Base-by-base conservation (phyloP, 2,329 filamentous ascomycete genomes). In the Pyricularia sp. region DNA sequence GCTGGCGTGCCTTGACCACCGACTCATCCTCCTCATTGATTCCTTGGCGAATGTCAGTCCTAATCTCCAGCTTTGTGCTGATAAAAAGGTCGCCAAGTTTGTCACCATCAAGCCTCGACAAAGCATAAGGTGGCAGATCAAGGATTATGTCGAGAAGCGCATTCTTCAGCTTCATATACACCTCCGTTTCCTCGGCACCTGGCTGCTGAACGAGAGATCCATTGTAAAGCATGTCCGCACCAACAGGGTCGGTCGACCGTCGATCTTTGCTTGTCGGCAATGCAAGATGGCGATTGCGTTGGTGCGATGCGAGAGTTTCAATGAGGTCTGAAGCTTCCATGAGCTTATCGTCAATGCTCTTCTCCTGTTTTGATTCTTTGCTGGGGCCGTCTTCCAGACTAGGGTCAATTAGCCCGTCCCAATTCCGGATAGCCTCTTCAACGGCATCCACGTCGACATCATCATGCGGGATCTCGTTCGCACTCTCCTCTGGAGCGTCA, bases 21-120 rank as follows among this genome's bases (percentile, higher is more conserved):
- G 81, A 81, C 68, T 91, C 88, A 69, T 96, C 91, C 70, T 93
- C 90, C 70, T 96, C 91, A 84, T 96, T 87, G 4, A 88, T 85
- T 4, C 92, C 92, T 68, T 83, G 84, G 73, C 90, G 90, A 70
- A 91, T 86, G 63, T 88, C 86, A 7, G 83, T 86, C 66, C 89
- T 85, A 61, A 96, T 79, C 66, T 91, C 78, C 24, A 96, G 83
- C 72, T 86, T 91, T 60, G 86, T 90, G 76, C 88, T 93, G 72
- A 96, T 88, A 67, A 90, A 88, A 62, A 96, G 79, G 66, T 92
- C 89, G 33, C 88, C 88, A n/a, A 96, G 77, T 73, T 92, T 89
- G 72, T 96, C 89, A 10, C 91, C 91, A 70, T 96, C 88, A 67
- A 96, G 79, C 71, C 94, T 93, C 6, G 92, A 88, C 28, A 96